Evolutionary conservation across 1,139 yeast species (phyloP).

Genomic region (Nakaseomyces nivariensis): DNA sequence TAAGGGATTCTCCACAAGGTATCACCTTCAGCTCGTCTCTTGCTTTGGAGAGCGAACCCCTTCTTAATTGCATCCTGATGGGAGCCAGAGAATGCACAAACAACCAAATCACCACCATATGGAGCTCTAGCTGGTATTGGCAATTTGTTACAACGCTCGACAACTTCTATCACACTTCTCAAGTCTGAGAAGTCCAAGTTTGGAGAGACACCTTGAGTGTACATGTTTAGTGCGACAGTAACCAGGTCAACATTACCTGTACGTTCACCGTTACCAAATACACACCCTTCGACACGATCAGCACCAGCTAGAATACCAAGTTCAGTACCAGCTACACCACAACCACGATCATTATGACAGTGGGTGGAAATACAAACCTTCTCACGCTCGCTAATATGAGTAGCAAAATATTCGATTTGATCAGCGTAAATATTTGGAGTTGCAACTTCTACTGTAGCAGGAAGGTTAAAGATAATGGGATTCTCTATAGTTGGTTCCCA

Average conservation of each 20-base stretch:
- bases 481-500: conserved; percentile 81
- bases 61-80: conserved; percentile 98
- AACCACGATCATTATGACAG: conserved; percentile 94
- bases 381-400: conserved; percentile 71
- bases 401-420: conserved; percentile 84
- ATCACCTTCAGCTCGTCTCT: conserved; percentile 38
- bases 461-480: conserved; percentile 90
- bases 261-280: conserved; percentile 96
- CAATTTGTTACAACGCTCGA: conserved; percentile 89
- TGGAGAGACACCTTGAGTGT: conserved; percentile 89
- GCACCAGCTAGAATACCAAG: conserved; percentile 93
- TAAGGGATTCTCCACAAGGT: conserved; percentile 77
- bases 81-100: conserved; percentile 92
- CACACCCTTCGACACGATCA: conserved; percentile 94
- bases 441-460: conserved; percentile 96
- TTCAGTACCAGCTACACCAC: conserved; percentile 97
- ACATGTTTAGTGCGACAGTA: conserved; percentile 83
- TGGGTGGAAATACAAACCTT: conserved; percentile 83
- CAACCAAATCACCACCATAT: conserved; percentile 93
- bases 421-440: conserved; percentile 94
- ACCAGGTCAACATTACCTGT: conserved; percentile 96
- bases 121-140: conserved; percentile 93
- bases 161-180: conserved; percentile 69
- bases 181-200: conserved; percentile 80
- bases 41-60: conserved; percentile 63